A percentile compares a stretch with the other conserved stretches of the same genome.
Conservation (phyloP, 345 rosid genomes). For the Clausena lansium region DNA sequence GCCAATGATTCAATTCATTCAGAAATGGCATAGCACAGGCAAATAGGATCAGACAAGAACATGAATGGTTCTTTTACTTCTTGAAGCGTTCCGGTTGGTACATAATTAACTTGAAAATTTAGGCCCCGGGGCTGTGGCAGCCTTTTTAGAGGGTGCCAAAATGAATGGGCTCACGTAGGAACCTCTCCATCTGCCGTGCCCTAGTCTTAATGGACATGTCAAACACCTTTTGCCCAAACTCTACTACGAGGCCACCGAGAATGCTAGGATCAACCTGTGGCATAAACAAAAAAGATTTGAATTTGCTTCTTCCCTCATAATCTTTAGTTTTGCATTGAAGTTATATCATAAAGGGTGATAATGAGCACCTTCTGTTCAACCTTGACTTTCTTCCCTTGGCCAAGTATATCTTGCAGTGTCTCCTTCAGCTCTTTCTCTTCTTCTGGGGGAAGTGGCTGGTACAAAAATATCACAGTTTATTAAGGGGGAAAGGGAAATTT, state of each 20-base stretch:
- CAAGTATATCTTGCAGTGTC: constrained; percentile 71
- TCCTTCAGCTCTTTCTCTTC: constrained; percentile 89
- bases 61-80: constrained; percentile 7
- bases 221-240: constrained; percentile 84
- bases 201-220: constrained; percentile 95
- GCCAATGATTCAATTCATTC: constrained; percentile 22
- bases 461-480: constrained; percentile 7
- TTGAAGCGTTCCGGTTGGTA: constrained; percentile 2
- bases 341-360: background rate
- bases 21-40: constrained; percentile 11
- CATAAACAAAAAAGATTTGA: constrained; percentile 2
- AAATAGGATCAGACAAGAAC: constrained; percentile 12
- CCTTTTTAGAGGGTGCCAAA: constrained; percentile 32
- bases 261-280: constrained; percentile 93
- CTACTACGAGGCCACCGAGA: constrained; percentile 85
- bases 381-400: constrained; percentile 70
- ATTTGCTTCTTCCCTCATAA: background rate
- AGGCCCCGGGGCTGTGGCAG: background rate
- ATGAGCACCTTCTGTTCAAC: constrained; percentile 77
- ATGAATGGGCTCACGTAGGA: constrained; percentile 70
- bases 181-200: constrained; percentile 92
- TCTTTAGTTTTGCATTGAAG: background rate
- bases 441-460: constrained; percentile 76
- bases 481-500: background rate
- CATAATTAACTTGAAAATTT: constrained; percentile 10